A percentile compares a stretch with the other conserved stretches of the same genome.
Evolutionary conservation across 345 rosid genomes (phyloP).

Genomic region (Boechera divaricarpa): DNA sequence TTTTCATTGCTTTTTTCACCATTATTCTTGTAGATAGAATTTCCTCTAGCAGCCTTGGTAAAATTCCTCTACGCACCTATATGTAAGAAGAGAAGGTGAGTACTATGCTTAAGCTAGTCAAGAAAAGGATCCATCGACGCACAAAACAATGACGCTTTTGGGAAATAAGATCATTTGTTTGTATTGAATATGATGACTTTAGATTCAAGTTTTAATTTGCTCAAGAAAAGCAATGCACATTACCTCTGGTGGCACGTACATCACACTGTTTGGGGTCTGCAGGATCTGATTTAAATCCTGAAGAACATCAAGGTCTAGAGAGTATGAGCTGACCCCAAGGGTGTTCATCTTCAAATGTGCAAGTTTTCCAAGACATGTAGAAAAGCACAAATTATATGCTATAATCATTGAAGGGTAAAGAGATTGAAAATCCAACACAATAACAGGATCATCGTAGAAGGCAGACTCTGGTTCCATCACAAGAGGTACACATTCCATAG

Average conservation of each 20-base stretch:
- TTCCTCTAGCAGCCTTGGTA: conserved; percentile 92
- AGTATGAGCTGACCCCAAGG: conserved; percentile 80
- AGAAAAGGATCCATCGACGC: background rate
- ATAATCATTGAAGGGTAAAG: conserved; percentile 98
- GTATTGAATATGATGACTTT: conserved; percentile 22
- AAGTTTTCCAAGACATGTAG: conserved; percentile 90
- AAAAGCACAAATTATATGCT: conserved; percentile 94
- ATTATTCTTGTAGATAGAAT: conserved; percentile 92
- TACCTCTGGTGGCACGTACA: conserved; percentile 88
- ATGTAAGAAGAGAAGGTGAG: conserved; percentile 11
- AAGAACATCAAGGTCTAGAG: conserved; percentile 63
- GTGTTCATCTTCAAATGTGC: conserved; percentile 65
- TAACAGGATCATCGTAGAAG: conserved; percentile 89
- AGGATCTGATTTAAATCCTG: conserved; percentile 62
- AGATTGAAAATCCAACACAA: conserved; percentile 97
- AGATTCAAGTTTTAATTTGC: conserved; percentile 4
- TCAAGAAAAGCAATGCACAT: conserved; percentile 25
- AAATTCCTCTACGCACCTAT: conserved; percentile 79
- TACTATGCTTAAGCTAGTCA: conserved; percentile 21
- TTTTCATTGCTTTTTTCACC: conserved; percentile 93
- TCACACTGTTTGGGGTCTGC: conserved; percentile 79
- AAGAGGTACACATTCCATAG: conserved; percentile 97
- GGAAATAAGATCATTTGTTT: conserved; percentile 21
- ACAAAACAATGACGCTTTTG: conserved; percentile 22
- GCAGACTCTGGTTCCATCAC: conserved; percentile 99